phyloP scores from a whole-genome alignment of 164 flowering plant genomes.

The Kalanchoe fedtschenkoi region DNA sequence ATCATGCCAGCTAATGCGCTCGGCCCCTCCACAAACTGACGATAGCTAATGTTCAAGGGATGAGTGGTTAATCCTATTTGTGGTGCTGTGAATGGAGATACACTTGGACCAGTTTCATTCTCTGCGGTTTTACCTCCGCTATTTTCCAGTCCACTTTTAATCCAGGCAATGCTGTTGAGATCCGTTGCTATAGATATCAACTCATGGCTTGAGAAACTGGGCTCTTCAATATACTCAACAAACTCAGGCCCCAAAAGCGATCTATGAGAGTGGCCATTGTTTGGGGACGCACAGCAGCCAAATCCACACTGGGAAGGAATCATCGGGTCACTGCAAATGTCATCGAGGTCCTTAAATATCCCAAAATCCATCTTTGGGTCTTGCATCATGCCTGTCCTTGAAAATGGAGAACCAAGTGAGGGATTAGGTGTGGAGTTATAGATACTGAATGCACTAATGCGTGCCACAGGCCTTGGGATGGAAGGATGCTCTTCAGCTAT shows the following conservation, averaged over 20 bases:
- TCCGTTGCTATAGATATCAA: constrained; percentile 57
- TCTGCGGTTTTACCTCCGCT: constrained; percentile 13
- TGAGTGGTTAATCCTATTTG: constrained; percentile 10
- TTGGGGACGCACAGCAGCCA: constrained; percentile 29
- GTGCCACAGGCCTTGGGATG: constrained; percentile 31
- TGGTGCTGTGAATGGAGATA: constrained; percentile 11
- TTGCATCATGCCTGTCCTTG: constrained; percentile 15
- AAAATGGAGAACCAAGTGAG: constrained; percentile 5
- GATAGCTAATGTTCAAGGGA: neutral
- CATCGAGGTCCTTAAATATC: constrained; percentile 19
- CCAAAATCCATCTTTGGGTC: constrained; percentile 25
- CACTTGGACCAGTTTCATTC: constrained; percentile 9
- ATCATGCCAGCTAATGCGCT: neutral
- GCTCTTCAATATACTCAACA: constrained; percentile 36
- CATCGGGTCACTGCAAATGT: constrained; percentile 19
- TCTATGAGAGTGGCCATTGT: constrained; percentile 10
- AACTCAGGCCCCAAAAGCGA: constrained; percentile 49
- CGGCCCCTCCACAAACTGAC: neutral
- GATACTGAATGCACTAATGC: constrained; percentile 36
- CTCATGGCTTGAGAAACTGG: constrained; percentile 31
- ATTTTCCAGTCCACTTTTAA: constrained; percentile 54
- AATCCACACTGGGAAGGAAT: constrained; percentile 40
- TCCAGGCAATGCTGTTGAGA: constrained; percentile 66
- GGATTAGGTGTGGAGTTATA: constrained; percentile 19
- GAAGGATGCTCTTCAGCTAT: constrained; percentile 11